These are phyloP conservation scores for Amauroascus verrucosus DNA, from an alignment of 2,329 filamentous ascomycete genomes.

Conservation along the genomic window DNA sequence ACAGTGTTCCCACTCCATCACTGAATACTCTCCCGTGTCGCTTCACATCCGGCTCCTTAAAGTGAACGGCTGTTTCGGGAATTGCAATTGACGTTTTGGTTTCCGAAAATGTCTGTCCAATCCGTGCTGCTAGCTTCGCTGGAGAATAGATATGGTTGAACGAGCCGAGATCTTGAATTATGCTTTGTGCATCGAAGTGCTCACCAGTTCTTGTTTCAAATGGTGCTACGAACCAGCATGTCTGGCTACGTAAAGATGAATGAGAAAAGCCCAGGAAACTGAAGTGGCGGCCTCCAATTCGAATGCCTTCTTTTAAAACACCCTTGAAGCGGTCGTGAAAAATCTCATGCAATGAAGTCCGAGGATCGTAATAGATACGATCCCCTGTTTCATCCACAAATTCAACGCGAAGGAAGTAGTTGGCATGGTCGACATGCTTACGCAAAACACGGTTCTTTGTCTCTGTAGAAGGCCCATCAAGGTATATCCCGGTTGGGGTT, in stretches of 20 bases:
- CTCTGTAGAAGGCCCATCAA: slow-evolving; percentile 46
- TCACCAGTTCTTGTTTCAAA: slow-evolving; percentile 29
- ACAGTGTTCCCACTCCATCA: slow-evolving; percentile 70
- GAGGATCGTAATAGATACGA: slow-evolving; percentile 48
- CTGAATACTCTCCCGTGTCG: slow-evolving; percentile 55
- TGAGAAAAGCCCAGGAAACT: slow-evolving; percentile 68
- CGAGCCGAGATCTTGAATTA: slow-evolving; percentile 41
- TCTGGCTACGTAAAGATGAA: slow-evolving; percentile 62
- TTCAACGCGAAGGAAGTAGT: slow-evolving; percentile 59
- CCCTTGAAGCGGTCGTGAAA: slow-evolving; percentile 50
- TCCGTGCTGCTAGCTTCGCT: slow-evolving; percentile 50
- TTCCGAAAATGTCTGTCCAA: slow-evolving; percentile 62
- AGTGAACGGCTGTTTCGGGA: slow-evolving; percentile 18
- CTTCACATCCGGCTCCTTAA: slow-evolving; percentile 25
- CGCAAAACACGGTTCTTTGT: slow-evolving; percentile 61
- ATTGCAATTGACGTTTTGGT: slow-evolving; percentile 55
- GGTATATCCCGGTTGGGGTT: slow-evolving; percentile 47
- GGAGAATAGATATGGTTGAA: slow-evolving; percentile 45
- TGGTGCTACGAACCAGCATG: slow-evolving; percentile 51
- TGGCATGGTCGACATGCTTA: slow-evolving; percentile 49
- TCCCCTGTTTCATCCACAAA: slow-evolving; percentile 66
- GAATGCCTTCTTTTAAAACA: slow-evolving; percentile 50
- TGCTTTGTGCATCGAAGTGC: slow-evolving; percentile 25
- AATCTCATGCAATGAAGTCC: slow-evolving; percentile 42
- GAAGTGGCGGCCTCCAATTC: slow-evolving; percentile 53